phyloP scores from a whole-genome alignment of 202 grass and related monocot species.

The Digitaria exilis region DNA sequence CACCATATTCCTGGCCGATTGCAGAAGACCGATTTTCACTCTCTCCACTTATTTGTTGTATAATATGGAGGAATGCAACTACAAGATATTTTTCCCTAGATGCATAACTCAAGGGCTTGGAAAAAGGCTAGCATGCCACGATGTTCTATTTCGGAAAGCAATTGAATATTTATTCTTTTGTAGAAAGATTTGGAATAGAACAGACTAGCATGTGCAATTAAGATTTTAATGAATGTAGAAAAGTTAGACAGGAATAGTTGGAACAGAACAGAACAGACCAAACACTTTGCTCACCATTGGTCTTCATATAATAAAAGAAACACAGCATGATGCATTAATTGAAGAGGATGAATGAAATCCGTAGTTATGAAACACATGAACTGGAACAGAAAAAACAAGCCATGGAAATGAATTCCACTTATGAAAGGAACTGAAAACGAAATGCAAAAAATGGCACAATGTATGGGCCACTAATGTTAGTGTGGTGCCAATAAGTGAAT shows the following conservation, averaged over 20 bases:
- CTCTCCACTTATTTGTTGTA: not conserved
- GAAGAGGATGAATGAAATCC: not conserved
- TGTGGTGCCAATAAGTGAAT: not conserved
- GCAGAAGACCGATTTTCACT: not conserved
- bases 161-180: not conserved
- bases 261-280: not conserved
- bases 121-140: not conserved
- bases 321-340: not conserved
- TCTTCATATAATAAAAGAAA: slow-evolving; percentile 11
- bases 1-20: slow-evolving; percentile 1
- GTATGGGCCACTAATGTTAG: too few species aligned
- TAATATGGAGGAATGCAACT: not conserved
- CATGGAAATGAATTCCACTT: not conserved
- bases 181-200: not conserved
- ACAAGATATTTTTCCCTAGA: not conserved
- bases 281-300: not conserved
- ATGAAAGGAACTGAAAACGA: not conserved
- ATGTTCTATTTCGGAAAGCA: not conserved
- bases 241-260: not conserved
- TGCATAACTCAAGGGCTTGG: not conserved
- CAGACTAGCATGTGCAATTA: too few species aligned
- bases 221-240: not conserved
- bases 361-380: slow-evolving; percentile 3
- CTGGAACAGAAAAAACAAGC: slow-evolving; percentile 12
- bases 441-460: not conserved